Base-by-base conservation (phyloP, 2,329 filamentous ascomycete genomes). In the Colletotrichum zoysiae region DNA sequence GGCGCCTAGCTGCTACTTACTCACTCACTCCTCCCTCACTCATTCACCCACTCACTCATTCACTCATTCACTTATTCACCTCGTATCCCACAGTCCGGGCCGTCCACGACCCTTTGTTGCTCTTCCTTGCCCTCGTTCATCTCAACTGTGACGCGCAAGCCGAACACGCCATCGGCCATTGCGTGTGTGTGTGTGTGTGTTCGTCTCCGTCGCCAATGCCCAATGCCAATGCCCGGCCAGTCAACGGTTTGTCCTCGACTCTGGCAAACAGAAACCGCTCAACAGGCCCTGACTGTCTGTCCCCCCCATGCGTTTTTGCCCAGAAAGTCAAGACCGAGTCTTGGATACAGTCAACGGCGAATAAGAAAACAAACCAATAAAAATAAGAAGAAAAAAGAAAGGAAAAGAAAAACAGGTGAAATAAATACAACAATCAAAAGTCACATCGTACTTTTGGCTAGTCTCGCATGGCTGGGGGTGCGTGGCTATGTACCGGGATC, bases 1-100 rank as follows among this genome's bases (percentile, higher is more conserved):
- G n/a, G 38, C 35, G 48, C 40, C 56, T 58, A 71, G 51, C 64
- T 53, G n/a, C 61, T 61, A 46, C 26, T 23, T 26, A 12, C 9
- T 1, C 42, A 33, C 26, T n/a, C 40, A 48, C 58, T 33, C 58
- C 42, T 42, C 14, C 16, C 40, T 44, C 42, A 44, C 42, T 20
- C 44, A 11, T 6, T n/a, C 20, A 46, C 18, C 18, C 42, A 20
- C 42, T 44, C 42, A 18, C 7, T 6, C 18, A 46, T 1, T 20
- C 42, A 20, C 18, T 20, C 12, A 20, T 9, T 46, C 44, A n/a
- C 44, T n/a, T 9, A 20, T 42, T 23, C 44, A n/a, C 26, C 30
- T 59, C 44, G 53, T 44, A 35, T 48, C 30, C 50, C 56, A 23
- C 42, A 20, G 18, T 6, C 5, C 9, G 5, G 4, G 42, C 44